Conservation (phyloP, 2,329 filamentous ascomycete genomes). For the Plectosphaerella cucumerina region DNA sequence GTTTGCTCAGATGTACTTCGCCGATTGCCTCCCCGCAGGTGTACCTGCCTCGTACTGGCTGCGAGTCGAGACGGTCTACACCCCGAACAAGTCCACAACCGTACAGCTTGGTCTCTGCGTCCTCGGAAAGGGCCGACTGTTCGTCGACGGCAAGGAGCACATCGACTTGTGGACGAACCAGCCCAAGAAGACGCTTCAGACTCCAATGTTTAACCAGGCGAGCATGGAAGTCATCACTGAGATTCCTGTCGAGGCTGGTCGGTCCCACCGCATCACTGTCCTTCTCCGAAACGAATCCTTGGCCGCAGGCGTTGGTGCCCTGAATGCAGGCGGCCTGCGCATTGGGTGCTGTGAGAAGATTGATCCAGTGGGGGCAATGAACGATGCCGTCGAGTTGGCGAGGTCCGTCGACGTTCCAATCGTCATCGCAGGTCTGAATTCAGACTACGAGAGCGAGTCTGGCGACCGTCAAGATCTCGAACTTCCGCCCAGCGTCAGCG, state of each 20-base stretch:
- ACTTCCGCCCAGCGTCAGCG: constrained; percentile 51
- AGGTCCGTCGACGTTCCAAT: constrained; percentile 70
- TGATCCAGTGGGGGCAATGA: background rate
- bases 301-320: background rate
- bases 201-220: background rate
- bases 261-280: background rate
- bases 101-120: background rate
- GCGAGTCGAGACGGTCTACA: background rate
- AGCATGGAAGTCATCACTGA: constrained; percentile 2
- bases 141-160: background rate
- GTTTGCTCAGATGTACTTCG: constrained; percentile 4
- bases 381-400: constrained; percentile 58
- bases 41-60: background rate
- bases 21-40: background rate
- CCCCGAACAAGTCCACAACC: background rate
- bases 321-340: background rate
- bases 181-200: background rate
- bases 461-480: constrained; percentile 75
- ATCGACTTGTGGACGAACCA: background rate
- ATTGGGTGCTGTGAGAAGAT: background rate
- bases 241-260: constrained; percentile 38
- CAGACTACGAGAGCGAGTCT: constrained; percentile 78
- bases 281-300: background rate
- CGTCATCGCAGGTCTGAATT: constrained; percentile 71
- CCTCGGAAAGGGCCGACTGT: background rate